These are phyloP conservation scores for Thielaviopsis populi DNA, from an alignment of 2,329 filamentous ascomycete species.

Conservation along the genomic window DNA sequence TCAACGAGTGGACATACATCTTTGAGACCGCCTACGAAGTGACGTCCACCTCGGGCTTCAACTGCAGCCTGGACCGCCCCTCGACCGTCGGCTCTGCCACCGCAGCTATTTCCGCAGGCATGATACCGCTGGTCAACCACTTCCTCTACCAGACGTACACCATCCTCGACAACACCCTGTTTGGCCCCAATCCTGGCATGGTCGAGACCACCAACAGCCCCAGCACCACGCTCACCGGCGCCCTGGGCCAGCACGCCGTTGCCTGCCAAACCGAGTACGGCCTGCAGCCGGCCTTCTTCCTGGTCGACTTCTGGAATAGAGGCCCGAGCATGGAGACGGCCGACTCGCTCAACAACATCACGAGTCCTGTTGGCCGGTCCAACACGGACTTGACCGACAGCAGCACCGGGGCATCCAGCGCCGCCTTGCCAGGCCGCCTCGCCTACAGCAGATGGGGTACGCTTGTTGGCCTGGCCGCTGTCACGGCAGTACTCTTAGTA, in stretches of 20 bases:
- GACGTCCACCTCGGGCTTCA: conserved; percentile 47
- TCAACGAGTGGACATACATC: conserved; percentile 48
- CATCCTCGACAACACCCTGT: conserved; percentile 40
- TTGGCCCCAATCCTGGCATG: conserved; percentile 44
- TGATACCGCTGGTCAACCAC: conserved; percentile 65
- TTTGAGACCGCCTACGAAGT: conserved; percentile 63
- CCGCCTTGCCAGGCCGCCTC: neutral
- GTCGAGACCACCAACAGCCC: conserved; percentile 52
- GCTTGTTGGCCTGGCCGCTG: neutral
- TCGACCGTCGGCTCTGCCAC: conserved; percentile 32
- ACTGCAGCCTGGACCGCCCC: conserved; percentile 56
- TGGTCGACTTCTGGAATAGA: conserved; percentile 68
- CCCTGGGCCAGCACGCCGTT: conserved; percentile 37
- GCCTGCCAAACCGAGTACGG: conserved; percentile 44
- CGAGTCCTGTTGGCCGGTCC: conserved; percentile 7
- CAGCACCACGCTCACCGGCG: conserved; percentile 36
- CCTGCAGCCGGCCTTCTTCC: conserved; percentile 52
- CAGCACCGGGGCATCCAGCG: conserved; percentile 2
- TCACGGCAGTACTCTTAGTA: neutral
- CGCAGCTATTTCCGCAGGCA: conserved; percentile 39
- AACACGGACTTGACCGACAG: conserved; percentile 14
- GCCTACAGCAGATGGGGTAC: neutral
- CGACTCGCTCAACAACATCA: conserved; percentile 47
- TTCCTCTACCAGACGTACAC: conserved; percentile 46
- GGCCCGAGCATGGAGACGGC: conserved; percentile 55